phyloP scores from a whole-genome alignment of 345 rosid species.

The Trapa incisa region DNA sequence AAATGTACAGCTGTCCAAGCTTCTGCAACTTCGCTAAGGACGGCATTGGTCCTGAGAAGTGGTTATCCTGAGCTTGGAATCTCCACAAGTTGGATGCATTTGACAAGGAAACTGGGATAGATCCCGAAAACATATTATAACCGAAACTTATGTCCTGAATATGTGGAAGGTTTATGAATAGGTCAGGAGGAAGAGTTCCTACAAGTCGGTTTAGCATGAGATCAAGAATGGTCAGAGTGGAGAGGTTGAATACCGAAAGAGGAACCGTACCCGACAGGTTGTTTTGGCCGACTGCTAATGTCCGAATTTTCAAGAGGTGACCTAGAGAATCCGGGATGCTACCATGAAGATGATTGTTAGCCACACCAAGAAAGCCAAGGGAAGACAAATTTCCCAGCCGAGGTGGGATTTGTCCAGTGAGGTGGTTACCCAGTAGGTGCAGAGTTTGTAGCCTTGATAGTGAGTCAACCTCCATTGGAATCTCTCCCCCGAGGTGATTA shows the following conservation, averaged over 20 bases:
- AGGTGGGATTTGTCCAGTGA: slow-evolving; percentile 19
- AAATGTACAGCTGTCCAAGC: neutral
- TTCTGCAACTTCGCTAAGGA: slow-evolving; percentile 4
- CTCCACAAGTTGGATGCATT: neutral
- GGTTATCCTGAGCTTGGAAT: neutral
- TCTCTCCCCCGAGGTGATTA: slow-evolving; percentile 6
- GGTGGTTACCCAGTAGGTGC: neutral
- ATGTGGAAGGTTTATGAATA: slow-evolving; percentile 11
- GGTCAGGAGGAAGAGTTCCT: slow-evolving; percentile 16
- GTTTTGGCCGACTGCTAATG: neutral
- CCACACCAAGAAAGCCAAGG: neutral
- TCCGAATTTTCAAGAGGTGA: neutral
- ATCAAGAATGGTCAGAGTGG: neutral
- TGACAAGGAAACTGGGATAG: slow-evolving; percentile 6
- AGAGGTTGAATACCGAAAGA: slow-evolving; percentile 18
- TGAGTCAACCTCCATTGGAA: slow-evolving; percentile 15
- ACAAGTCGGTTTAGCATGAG: neutral
- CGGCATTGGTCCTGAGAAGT: slow-evolving; percentile 4
- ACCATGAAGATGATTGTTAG: neutral
- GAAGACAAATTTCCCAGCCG: slow-evolving; percentile 19
- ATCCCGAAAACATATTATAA: neutral
- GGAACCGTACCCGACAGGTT: slow-evolving; percentile 13
- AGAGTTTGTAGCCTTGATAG: slow-evolving; percentile 2
- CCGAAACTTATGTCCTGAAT: neutral
- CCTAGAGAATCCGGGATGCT: slow-evolving; percentile 12